Percentiles rank a stretch among this genome's conserved stretches.
phyloP scores from a whole-genome alignment of 305 asterid genomes.

The Lippia alba region DNA sequence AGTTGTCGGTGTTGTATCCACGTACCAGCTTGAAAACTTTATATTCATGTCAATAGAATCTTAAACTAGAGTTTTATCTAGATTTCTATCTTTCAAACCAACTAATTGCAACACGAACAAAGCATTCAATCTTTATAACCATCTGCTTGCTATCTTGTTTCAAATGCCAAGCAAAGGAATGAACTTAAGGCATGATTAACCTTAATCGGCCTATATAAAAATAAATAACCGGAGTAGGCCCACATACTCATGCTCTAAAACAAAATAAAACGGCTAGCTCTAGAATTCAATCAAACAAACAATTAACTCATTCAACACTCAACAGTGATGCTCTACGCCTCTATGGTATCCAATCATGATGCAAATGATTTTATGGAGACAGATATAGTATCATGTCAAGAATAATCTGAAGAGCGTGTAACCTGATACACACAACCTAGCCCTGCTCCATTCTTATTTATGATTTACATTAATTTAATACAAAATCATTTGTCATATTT shows the following conservation, averaged over 20 bases:
- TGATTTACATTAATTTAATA: background rate
- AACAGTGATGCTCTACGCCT: background rate
- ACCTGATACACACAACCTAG: constrained; percentile 7
- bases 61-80: constrained; percentile 20
- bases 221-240: background rate
- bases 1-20: background rate
- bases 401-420: background rate
- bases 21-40: constrained; percentile 34
- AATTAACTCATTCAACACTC: background rate
- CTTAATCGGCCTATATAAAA: constrained; percentile 4
- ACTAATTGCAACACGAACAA: constrained; percentile 13
- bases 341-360: background rate
- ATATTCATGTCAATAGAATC: background rate
- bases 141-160: constrained; percentile 14
- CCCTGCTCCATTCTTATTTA: constrained; percentile 18
- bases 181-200: background rate
- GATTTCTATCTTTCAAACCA: constrained; percentile 18
- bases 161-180: constrained; percentile 15
- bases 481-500: background rate
- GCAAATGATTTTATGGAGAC: background rate
- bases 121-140: background rate
- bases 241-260: background rate
- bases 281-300: constrained; percentile 4
- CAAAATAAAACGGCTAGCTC: background rate
- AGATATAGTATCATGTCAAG: background rate